Evolutionary conservation across 192 early-diverging fungal species (phyloP).

Genomic region (Cetraspora pellucida): DNA sequence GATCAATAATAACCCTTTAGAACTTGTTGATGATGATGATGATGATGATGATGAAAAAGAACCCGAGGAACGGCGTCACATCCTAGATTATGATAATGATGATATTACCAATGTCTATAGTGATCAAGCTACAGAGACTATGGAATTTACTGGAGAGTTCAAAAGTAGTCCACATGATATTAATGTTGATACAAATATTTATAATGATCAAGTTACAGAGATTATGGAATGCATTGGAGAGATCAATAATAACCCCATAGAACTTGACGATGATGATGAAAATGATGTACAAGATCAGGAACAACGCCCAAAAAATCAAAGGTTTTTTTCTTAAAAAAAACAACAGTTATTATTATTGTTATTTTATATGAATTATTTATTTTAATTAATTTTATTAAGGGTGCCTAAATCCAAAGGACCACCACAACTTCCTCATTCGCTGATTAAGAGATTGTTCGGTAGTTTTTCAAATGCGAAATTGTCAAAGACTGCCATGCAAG

Average conservation of each 20-base stretch:
- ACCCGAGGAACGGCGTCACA: neutral
- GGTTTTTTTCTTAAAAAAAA: too few relatives aligned
- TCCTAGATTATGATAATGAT: neutral
- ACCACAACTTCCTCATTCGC: slow-evolving; percentile 32
- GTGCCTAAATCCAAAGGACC: neutral
- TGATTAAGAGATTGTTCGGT: slow-evolving; percentile 34
- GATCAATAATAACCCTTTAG: neutral
- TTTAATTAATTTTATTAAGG: too few relatives aligned
- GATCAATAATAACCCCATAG: neutral
- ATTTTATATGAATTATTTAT: too few relatives aligned
- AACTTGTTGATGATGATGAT: neutral
- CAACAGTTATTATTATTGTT: too few relatives aligned
- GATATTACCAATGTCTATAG: neutral
- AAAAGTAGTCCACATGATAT: neutral
- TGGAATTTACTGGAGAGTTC: neutral
- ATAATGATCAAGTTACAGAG: neutral
- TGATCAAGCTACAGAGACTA: slow-evolving; percentile 2
- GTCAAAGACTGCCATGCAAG: slow-evolving; percentile 32
- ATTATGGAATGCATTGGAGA: neutral
- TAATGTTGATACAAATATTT: neutral
- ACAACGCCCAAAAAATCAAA: too few relatives aligned
- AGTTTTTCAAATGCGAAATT: slow-evolving; percentile 29
- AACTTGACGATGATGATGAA: too few relatives aligned
- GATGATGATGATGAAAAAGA: neutral
- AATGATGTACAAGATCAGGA: too few relatives aligned